Conservation (phyloP, 345 rosid genomes). For the Bruguiera parviflora region DNA sequence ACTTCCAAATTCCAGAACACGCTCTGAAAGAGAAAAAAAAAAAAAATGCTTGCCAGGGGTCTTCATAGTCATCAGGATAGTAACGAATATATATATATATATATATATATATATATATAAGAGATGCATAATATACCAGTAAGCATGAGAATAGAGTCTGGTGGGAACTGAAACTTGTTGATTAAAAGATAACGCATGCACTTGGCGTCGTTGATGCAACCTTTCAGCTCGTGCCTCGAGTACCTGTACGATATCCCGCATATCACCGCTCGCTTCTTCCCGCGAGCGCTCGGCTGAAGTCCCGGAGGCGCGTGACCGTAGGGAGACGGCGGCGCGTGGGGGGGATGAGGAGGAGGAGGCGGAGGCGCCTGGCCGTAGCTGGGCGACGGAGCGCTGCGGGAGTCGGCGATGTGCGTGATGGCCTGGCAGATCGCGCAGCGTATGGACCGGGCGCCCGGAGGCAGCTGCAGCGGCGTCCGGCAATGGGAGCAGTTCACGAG, state of each 20-base stretch:
- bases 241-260: conserved; percentile 72
- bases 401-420: conserved; percentile 63
- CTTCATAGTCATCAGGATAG: no score
- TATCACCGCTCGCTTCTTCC: conserved; percentile 78
- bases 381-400: conserved; percentile 49
- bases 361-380: conserved; percentile 19
- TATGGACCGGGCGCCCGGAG: conserved; percentile 69
- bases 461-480: conserved; percentile 74
- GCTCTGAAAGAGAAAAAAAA: no score
- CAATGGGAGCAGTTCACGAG: conserved; percentile 73
- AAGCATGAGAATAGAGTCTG: conserved; percentile 77
- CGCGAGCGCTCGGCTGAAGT: conserved; percentile 54
- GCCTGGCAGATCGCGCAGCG: conserved; percentile 80
- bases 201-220: conserved; percentile 90
- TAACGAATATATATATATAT: no score
- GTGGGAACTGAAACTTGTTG: conserved; percentile 65
- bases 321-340: conserved; percentile 36
- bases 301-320: conserved; percentile 53
- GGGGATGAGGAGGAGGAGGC: conserved; percentile 1
- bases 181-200: conserved; percentile 81
- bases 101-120: no score
- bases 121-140: conserved; percentile 41
- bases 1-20: no score
- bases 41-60: no score
- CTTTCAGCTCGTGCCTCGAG: conserved; percentile 82